Evolutionary conservation across 768 basidiomycete genomes (phyloP), one percentile per base, ranked within the genome.

Genomic region (Strobilomyces echinocephalus): DNA sequence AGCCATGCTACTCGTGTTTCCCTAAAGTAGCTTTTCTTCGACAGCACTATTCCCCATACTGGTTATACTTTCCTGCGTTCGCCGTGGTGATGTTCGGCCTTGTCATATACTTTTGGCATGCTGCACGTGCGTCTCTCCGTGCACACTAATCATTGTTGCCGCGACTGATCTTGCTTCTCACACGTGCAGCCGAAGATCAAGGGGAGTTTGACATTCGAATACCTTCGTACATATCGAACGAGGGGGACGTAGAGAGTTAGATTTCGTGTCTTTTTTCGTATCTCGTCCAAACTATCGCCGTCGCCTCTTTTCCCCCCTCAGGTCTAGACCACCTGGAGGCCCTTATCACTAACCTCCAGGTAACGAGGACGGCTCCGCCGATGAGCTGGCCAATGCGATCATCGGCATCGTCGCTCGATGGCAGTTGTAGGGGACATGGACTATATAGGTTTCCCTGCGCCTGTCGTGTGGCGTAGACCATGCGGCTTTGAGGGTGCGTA

Each of bases 11-110:
- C 15, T 6, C 45, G 26, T 12, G 9, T 18, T 5, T 2, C 15
- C 35, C 52, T 59, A 20, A 61, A 28, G 4, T 28, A 18, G 8
- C 46, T 34, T 14, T 42, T 24, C 42, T 31, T 43, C 26, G 51
- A 50, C 59, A 92, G 89, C 86, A 90, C 60, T 92, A 86, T 71
- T 69, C 72, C 41, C 91, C 91, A 15, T 93, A 82, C 72, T 94
- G 91, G 90, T 74, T 94, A 8, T 93, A 94, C 75, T 94, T 94
- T 72, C 73, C 85, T 52, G 80, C 91, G 1, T 94, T 87, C 62
- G 78, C 68, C 0, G 74, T 91, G 36, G 82, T 91, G 56, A 73
- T 93, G 44, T 44, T 69, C 18, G 91, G 91, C 2, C 78, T 94
- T 2, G 73, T 93, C 60, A 78, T 83, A 20, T 94, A 94, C 71